These are phyloP conservation scores for Nakazawaea ishiwadae DNA, from an alignment of 805 yeast genomes.

Conservation along the genomic window DNA sequence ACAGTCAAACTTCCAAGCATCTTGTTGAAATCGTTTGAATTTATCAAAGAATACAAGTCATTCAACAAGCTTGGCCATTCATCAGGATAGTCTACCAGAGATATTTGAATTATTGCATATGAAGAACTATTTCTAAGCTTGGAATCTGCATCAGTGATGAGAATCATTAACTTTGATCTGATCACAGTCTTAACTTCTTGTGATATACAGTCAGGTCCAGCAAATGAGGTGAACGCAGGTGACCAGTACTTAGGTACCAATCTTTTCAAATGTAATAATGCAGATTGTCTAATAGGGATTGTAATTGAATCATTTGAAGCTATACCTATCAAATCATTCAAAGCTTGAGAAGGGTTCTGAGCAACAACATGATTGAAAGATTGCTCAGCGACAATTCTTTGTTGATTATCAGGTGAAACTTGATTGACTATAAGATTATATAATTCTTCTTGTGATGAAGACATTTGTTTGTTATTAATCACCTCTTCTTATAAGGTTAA, in stretches of 20 bases:
- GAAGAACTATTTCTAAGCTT: conserved; percentile 66
- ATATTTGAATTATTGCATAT: conserved; percentile 76
- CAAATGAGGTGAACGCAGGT: conserved; percentile 70
- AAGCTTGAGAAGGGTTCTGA: conserved; percentile 44
- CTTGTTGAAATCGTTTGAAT: conserved; percentile 24
- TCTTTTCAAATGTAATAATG: conserved; percentile 62
- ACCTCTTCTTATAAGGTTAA: no score
- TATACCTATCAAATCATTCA: conserved; percentile 36
- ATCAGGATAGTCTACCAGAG: conserved; percentile 89
- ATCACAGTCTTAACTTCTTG: conserved; percentile 47
- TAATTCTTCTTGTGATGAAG: neutral
- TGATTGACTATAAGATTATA: conserved; percentile 21
- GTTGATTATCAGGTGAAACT: conserved; percentile 42
- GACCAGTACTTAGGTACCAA: conserved; percentile 77
- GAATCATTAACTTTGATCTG: conserved; percentile 43
- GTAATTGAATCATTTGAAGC: conserved; percentile 28
- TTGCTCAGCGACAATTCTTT: conserved; percentile 49
- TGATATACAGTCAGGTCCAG: conserved; percentile 49
- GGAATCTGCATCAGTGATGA: conserved; percentile 45
- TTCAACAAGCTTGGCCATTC: conserved; percentile 81
- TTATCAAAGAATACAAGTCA: conserved; percentile 38
- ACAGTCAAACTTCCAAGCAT: conserved; percentile 54
- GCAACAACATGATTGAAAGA: conserved; percentile 38
- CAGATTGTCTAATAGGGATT: conserved; percentile 49
- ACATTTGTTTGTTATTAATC: no score